A percentile compares a stretch with the other conserved stretches of the same genome.
Conservation (phyloP, 441 rosid species). For the Erodium texanum region DNA sequence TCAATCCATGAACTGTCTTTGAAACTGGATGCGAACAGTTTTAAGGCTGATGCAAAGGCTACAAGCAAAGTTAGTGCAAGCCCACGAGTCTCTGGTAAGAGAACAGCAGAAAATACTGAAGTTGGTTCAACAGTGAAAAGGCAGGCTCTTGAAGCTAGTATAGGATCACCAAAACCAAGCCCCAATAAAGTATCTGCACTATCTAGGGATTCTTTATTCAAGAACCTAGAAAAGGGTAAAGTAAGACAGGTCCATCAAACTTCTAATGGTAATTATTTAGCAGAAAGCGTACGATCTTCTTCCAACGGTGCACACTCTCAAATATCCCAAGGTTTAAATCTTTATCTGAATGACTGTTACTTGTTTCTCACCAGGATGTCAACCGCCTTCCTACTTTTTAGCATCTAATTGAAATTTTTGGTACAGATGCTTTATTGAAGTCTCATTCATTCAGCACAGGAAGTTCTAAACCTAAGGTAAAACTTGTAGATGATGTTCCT, state of each 20-base stretch:
- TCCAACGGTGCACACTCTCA: slow-evolving; percentile 38
- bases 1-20: slow-evolving; percentile 1
- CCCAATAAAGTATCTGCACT: slow-evolving; percentile 38
- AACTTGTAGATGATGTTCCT: slow-evolving; percentile 51
- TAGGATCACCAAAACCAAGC: slow-evolving; percentile 52
- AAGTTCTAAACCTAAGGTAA: slow-evolving; percentile 54
- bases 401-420: slow-evolving; percentile 15
- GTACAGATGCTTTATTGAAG: slow-evolving; percentile 57
- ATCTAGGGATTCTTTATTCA: slow-evolving; percentile 62
- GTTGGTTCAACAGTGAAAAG: slow-evolving; percentile 44
- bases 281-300: slow-evolving; percentile 39
- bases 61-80: slow-evolving; percentile 23
- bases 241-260: slow-evolving; percentile 37
- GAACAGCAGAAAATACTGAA: slow-evolving; percentile 48
- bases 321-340: slow-evolving; percentile 41
- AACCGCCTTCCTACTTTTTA: not conserved
- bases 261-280: slow-evolving; percentile 36
- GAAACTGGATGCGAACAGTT: slow-evolving; percentile 30
- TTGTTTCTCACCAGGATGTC: slow-evolving; percentile 7
- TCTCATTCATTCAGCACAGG: slow-evolving; percentile 63
- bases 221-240: slow-evolving; percentile 59
- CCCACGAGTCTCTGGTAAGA: slow-evolving; percentile 39
- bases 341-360: slow-evolving; percentile 1
- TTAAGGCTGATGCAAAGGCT: slow-evolving; percentile 45
- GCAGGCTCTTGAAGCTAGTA: slow-evolving; percentile 45